phyloP scores from a whole-genome alignment of 179 eudicot species.

The Spinacia oleracea region DNA sequence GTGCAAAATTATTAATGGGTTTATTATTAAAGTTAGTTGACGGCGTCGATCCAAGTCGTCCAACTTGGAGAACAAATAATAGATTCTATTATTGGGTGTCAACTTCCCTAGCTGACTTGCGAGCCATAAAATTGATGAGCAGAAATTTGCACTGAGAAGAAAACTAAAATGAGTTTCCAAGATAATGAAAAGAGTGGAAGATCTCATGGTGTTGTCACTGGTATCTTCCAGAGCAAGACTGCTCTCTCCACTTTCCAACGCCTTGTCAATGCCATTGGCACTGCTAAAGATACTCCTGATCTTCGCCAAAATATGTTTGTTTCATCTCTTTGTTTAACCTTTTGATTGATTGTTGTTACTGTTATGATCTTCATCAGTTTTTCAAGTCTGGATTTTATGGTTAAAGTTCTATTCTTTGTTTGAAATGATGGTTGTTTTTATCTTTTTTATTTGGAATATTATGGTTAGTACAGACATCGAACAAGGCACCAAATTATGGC shows the following conservation, averaged over 20 bases:
- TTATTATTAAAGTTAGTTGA: no score
- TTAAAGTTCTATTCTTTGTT: no score
- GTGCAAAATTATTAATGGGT: no score
- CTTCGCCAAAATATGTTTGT: slow-evolving; percentile 64
- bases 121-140: not conserved
- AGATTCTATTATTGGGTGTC: not conserved
- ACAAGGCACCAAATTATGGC: slow-evolving; percentile 52
- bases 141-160: no score
- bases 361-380: not conserved
- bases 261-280: slow-evolving; percentile 53
- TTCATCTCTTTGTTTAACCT: not conserved
- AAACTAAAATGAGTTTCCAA: slow-evolving; percentile 52
- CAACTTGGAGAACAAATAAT: no score
- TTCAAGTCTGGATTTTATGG: not conserved
- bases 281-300: slow-evolving; percentile 56
- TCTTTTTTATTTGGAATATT: not conserved
- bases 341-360: not conserved
- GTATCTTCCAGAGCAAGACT: slow-evolving; percentile 67
- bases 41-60: no score
- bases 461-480: slow-evolving; percentile 35
- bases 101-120: not conserved
- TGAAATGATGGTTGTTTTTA: no score
- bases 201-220: slow-evolving; percentile 54
- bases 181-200: slow-evolving; percentile 47
- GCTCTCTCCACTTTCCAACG: slow-evolving; percentile 52